Evolutionary conservation across 345 rosid species (phyloP).

Genomic region (Salix koriyanagi): DNA sequence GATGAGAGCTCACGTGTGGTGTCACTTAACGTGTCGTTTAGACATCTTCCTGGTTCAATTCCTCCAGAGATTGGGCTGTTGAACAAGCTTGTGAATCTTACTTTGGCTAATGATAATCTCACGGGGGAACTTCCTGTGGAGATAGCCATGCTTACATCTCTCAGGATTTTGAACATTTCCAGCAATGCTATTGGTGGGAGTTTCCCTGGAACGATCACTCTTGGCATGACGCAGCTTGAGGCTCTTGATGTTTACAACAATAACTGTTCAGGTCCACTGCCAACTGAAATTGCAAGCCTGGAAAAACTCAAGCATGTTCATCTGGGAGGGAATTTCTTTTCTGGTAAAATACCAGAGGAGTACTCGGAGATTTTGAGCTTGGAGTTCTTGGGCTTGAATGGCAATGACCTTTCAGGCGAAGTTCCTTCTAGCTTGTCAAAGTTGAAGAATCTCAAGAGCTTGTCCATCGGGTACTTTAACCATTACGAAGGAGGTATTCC

Average conservation of each 20-base stretch:
- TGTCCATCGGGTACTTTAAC: slow-evolving; percentile 64
- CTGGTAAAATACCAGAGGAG: slow-evolving; percentile 63
- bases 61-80: slow-evolving; percentile 71
- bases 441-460: slow-evolving; percentile 48
- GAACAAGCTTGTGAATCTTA: slow-evolving; percentile 55
- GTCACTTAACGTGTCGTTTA: slow-evolving; percentile 51
- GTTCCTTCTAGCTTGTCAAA: slow-evolving; percentile 55
- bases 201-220: slow-evolving; percentile 57
- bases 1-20: slow-evolving; percentile 47
- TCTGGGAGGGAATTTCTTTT: slow-evolving; percentile 76
- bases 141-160: slow-evolving; percentile 51
- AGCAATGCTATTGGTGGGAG: slow-evolving; percentile 43
- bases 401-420: slow-evolving; percentile 44
- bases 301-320: slow-evolving; percentile 52
- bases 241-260: slow-evolving; percentile 65
- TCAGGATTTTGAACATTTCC: slow-evolving; percentile 61
- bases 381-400: slow-evolving; percentile 64
- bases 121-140: slow-evolving; percentile 54
- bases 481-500: slow-evolving; percentile 61
- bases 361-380: slow-evolving; percentile 63
- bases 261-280: slow-evolving; percentile 55
- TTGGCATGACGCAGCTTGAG: slow-evolving; percentile 53
- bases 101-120: slow-evolving; percentile 46
- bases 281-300: slow-evolving; percentile 42
- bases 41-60: slow-evolving; percentile 46